phyloP scores from a whole-genome alignment of 805 yeast genomes.

The Wickerhamiella cacticola region DNA sequence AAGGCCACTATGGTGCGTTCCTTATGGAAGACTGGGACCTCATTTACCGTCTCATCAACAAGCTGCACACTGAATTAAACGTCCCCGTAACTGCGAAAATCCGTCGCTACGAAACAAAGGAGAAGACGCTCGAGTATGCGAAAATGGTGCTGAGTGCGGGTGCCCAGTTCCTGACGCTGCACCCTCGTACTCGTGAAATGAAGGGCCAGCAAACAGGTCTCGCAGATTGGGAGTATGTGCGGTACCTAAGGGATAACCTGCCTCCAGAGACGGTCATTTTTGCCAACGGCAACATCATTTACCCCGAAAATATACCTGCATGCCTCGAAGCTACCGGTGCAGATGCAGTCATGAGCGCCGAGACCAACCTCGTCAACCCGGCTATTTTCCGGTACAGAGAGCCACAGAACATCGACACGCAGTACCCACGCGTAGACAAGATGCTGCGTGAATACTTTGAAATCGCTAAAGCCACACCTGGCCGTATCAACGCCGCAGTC shows the following conservation, averaged over 20 bases:
- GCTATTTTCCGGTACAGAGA: conserved; percentile 52
- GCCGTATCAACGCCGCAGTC: conserved; percentile 64
- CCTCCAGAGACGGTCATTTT: conserved; percentile 78
- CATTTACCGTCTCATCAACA: conserved; percentile 56
- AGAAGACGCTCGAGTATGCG: conserved; percentile 77
- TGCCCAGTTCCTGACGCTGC: conserved; percentile 89
- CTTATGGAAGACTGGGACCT: conserved; percentile 95
- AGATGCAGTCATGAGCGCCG: conserved; percentile 97
- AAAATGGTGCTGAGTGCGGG: conserved; percentile 83
- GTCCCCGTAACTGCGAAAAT: conserved; percentile 94
- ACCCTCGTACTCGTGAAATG: conserved; percentile 94
- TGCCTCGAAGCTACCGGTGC: conserved; percentile 53
- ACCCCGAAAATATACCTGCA: conserved; percentile 68
- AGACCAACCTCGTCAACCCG: conserved; percentile 87
- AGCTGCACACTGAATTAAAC: conserved; percentile 58
- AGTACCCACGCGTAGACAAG: conserved; percentile 75
- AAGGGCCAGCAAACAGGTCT: conserved; percentile 93
- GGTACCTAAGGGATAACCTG: conserved; percentile 63
- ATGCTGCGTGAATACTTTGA: conserved; percentile 80
- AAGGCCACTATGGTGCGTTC: conserved; percentile 92
- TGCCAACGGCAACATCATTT: conserved; percentile 89
- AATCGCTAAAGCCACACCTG: conserved; percentile 49
- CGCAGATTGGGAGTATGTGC: conserved; percentile 82
- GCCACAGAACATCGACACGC: conserved; percentile 35
- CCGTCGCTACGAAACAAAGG: conserved; percentile 73